phyloP scores from a whole-genome alignment of 495 filamentous ascomycete genomes.

The Parathielavia appendiculata region DNA sequence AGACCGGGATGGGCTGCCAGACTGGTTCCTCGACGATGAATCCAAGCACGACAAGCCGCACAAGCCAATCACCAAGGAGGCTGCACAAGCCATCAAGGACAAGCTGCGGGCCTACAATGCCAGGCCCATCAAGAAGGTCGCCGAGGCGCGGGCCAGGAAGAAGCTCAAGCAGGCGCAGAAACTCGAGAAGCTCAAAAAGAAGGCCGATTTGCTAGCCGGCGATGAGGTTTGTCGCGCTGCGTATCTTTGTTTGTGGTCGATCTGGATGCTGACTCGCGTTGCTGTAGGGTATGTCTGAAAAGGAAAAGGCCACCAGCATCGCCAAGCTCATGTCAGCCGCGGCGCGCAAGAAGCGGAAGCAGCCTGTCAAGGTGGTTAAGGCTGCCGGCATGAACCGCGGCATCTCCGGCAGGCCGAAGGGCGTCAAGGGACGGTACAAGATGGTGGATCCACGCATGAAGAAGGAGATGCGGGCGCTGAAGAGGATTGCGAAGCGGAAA shows the following conservation, averaged over 20 bases:
- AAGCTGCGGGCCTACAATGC: conserved; percentile 92
- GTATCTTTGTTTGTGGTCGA: neutral
- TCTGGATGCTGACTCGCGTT: neutral
- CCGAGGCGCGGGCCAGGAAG: conserved; percentile 91
- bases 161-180: conserved; percentile 89
- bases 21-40: conserved; percentile 98
- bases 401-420: conserved; percentile 50
- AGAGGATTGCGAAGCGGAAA: conserved; percentile 56
- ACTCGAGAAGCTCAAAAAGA: conserved; percentile 92
- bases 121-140: conserved; percentile 97
- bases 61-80: conserved; percentile 84
- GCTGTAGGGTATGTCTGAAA: conserved; percentile 68
- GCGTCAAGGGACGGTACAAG: conserved; percentile 95
- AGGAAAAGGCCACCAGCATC: conserved; percentile 87
- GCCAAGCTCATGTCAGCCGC: conserved; percentile 74
- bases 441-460: conserved; percentile 96
- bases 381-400: conserved; percentile 81
- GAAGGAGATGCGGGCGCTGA: conserved; percentile 93
- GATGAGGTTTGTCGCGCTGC: conserved; percentile 54
- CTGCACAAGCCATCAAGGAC: conserved; percentile 88
- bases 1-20: conserved; percentile 86
- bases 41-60: conserved; percentile 72
- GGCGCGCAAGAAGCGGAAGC: conserved; percentile 77
- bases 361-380: conserved; percentile 82
- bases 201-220: conserved; percentile 77